A percentile compares a stretch with the other conserved stretches of the same genome.
Conservation (phyloP, 1,284 basidiomycete genomes). For the Apiotrichum laibachii region DNA sequence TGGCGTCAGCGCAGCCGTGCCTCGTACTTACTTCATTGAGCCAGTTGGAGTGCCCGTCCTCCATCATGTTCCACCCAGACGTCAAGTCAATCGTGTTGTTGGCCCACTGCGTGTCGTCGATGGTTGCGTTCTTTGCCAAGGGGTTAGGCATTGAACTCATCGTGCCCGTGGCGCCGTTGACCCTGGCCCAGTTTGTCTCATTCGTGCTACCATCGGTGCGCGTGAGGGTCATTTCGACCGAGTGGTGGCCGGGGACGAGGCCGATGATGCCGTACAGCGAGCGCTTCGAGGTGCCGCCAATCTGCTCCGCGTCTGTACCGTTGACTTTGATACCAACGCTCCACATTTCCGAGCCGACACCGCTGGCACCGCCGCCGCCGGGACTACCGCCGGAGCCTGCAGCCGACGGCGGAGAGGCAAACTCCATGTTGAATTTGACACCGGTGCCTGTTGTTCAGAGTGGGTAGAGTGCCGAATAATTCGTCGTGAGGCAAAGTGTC, state of each 20-base stretch:
- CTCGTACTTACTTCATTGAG: constrained; percentile 20
- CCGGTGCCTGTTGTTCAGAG: constrained; percentile 5
- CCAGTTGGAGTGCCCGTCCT: constrained; percentile 30
- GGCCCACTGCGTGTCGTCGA: constrained; percentile 43
- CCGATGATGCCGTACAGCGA: constrained; percentile 12
- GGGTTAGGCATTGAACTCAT: constrained; percentile 17
- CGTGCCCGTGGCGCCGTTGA: constrained; percentile 24
- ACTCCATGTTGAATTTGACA: constrained; percentile 4
- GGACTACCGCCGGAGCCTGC: not conserved
- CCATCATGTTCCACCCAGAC: constrained; percentile 44
- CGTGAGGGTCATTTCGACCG: constrained; percentile 18
- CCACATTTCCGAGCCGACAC: not conserved
- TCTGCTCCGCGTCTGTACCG: constrained; percentile 7
- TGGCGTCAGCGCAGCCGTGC: constrained; percentile 3
- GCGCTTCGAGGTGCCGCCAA: not conserved
- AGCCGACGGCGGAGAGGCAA: not conserved
- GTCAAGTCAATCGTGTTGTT: constrained; percentile 28
- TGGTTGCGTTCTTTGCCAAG: constrained; percentile 25
- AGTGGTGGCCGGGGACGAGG: constrained; percentile 27
- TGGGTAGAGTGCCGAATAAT: too few species aligned
- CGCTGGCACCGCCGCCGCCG: not conserved
- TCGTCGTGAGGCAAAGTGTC: too few species aligned
- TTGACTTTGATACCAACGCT: constrained; percentile 18
- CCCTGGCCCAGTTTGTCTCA: constrained; percentile 18
- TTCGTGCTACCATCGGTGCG: constrained; percentile 5